These are phyloP conservation scores for Tetrahymena elliotti DNA, from an alignment of 73 alveolate species.

Conservation along the genomic window DNA sequence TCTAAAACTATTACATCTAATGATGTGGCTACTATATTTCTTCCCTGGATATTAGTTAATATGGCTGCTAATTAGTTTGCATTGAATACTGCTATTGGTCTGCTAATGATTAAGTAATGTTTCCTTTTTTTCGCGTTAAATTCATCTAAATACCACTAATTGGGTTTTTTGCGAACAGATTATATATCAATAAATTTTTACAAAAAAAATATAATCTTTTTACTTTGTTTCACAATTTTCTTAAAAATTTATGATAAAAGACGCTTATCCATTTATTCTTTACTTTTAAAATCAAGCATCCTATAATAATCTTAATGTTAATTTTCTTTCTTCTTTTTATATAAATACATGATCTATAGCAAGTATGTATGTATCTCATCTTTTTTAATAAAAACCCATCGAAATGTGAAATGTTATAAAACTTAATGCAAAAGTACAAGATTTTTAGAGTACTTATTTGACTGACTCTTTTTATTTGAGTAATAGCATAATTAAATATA, in stretches of 20 bases:
- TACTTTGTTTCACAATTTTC: neutral
- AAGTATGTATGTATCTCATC: no score
- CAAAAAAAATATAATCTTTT: neutral
- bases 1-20: neutral
- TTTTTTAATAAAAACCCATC: no score
- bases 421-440: no score
- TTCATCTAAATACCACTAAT: neutral
- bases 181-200: neutral
- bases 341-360: no score
- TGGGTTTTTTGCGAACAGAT: neutral
- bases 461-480: neutral
- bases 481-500: no score
- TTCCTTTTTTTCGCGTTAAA: neutral
- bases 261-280: no score
- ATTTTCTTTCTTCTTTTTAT: neutral
- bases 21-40: neutral
- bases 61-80: neutral
- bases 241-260: neutral
- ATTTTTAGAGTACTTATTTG: no score
- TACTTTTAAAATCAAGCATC: no score
- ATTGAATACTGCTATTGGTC: neutral
- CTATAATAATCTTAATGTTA: neutral
- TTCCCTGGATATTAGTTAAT: neutral
- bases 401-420: no score
- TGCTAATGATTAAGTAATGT: neutral